These are phyloP conservation scores for Claviceps africana DNA, from an alignment of 2,329 filamentous ascomycete genomes.

Conservation along the genomic window DNA sequence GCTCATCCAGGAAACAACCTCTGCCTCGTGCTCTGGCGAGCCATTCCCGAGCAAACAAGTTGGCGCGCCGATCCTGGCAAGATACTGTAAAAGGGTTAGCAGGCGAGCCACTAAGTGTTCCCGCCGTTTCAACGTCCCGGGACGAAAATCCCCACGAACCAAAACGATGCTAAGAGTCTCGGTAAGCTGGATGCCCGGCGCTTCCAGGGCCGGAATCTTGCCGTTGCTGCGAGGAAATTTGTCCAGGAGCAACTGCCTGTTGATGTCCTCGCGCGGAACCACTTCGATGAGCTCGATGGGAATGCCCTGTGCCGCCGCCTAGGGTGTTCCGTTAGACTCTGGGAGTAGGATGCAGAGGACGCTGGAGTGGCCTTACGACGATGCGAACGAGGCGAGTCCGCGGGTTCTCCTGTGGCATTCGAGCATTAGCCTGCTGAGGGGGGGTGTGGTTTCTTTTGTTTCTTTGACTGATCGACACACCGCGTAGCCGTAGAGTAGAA, in stretches of 20 bases:
- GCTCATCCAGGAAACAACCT: conserved; percentile 1
- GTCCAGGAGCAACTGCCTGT: background rate
- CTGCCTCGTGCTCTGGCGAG: background rate
- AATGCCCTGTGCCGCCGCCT: conserved; percentile 1
- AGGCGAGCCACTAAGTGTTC: background rate
- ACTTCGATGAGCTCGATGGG: background rate
- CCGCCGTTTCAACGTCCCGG: too few species aligned
- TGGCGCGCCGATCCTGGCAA: background rate
- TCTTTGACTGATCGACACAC: background rate
- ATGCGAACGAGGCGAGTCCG: background rate
- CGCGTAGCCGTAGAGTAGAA: background rate
- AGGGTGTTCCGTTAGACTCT: background rate
- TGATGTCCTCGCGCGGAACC: background rate
- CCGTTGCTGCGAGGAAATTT: background rate
- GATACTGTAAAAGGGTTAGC: background rate
- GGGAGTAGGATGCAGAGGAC: background rate
- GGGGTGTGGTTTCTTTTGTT: too few species aligned
- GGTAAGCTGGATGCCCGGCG: background rate
- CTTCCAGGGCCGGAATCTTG: conserved; percentile 1
- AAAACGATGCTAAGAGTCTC: background rate
- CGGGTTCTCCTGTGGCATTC: background rate
- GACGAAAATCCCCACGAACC: background rate
- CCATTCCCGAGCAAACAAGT: background rate
- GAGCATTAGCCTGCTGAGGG: background rate
- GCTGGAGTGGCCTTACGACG: background rate